Conservation (phyloP, 202 grass and related monocot species). For the Panicum hallii region DNA sequence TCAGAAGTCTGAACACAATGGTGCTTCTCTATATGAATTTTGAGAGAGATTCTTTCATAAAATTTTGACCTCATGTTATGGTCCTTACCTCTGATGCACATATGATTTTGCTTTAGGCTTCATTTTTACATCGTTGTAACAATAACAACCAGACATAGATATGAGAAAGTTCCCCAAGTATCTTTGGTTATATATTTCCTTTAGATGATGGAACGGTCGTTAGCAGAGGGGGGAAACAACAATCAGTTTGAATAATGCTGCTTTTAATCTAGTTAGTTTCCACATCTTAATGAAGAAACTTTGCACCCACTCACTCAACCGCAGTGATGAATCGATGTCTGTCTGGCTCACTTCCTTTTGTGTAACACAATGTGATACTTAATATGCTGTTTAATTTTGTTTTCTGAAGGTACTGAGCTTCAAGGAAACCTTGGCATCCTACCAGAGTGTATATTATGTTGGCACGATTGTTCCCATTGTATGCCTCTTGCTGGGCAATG, state of each 20-base stretch:
- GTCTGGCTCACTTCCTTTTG: neutral
- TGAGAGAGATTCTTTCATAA: slow-evolving; percentile 4
- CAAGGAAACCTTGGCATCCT: slow-evolving; percentile 89
- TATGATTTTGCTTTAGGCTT: slow-evolving; percentile 8
- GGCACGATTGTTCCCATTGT: slow-evolving; percentile 85
- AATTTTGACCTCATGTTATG: slow-evolving; percentile 5
- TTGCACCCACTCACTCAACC: neutral
- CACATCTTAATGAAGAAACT: neutral
- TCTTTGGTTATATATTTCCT: slow-evolving; percentile 18
- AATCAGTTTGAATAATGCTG: slow-evolving; percentile 6
- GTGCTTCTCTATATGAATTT: slow-evolving; percentile 30
- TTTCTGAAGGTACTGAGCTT: slow-evolving; percentile 88
- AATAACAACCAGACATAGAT: neutral
- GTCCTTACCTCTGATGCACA: neutral
- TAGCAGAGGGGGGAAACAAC: neutral
- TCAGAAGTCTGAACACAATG: neutral
- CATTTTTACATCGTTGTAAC: neutral
- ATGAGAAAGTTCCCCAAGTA: neutral
- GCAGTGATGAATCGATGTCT: neutral
- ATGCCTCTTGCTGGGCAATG: slow-evolving; percentile 67
- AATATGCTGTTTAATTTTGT: slow-evolving; percentile 12
- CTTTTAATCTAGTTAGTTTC: slow-evolving; percentile 28
- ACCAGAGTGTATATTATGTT: slow-evolving; percentile 85
- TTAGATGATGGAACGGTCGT: slow-evolving; percentile 26
- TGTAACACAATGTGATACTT: neutral